Conservation (phyloP, 768 basidiomycete species). For the Naganishia vaughanmartiniae region DNA sequence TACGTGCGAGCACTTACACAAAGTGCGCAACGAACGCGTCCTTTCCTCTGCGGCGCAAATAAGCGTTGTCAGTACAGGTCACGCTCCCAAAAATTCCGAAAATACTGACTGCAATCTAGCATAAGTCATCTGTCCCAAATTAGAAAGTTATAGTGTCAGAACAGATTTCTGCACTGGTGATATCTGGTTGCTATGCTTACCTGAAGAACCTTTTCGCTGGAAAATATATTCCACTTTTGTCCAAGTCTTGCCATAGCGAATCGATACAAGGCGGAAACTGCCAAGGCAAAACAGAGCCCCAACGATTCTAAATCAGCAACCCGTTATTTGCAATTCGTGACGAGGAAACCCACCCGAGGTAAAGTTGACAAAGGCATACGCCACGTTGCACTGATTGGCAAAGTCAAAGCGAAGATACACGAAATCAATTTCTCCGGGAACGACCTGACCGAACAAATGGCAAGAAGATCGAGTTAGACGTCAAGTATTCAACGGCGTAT, state of each 20-base stretch:
- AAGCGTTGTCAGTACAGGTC: neutral
- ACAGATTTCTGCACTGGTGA: neutral
- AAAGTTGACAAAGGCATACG: slow-evolving; percentile 52
- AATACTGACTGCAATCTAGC: slow-evolving; percentile 15
- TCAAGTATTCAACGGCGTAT: neutral
- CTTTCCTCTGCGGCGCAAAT: neutral
- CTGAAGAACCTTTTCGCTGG: slow-evolving; percentile 50
- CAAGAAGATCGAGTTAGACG: neutral
- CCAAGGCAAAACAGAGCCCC: neutral
- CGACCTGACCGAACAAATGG: slow-evolving; percentile 38
- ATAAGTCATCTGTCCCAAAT: slow-evolving; percentile 12
- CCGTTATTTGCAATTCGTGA: neutral
- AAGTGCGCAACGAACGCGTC: slow-evolving; percentile 14
- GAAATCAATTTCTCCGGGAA: slow-evolving; percentile 49
- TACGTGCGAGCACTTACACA: neutral
- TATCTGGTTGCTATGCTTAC: slow-evolving; percentile 29
- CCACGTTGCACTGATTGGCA: slow-evolving; percentile 50
- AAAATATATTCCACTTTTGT: slow-evolving; percentile 48
- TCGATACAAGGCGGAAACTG: slow-evolving; percentile 36
- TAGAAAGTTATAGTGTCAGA: neutral
- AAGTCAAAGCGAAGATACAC: slow-evolving; percentile 52
- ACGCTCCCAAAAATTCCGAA: neutral
- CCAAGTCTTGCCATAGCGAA: slow-evolving; percentile 46
- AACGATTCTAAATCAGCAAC: neutral
- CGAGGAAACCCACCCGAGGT: slow-evolving; percentile 20